Base-by-base conservation (phyloP, 345 rosid species). In the Eucalyptus cladocalyx region DNA sequence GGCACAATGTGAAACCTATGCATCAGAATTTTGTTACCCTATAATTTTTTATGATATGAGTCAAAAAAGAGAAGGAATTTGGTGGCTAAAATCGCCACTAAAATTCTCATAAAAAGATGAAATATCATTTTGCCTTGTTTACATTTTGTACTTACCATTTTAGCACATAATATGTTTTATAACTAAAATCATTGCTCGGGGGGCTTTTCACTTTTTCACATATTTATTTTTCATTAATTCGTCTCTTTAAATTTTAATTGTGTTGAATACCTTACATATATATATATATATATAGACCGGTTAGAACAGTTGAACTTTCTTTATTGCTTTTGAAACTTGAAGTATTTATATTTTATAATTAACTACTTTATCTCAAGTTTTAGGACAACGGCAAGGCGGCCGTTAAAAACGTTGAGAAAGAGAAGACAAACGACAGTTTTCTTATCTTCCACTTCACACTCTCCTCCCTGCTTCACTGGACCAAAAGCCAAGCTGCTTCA, bases 1-100 rank as follows among this genome's bases (percentile, higher is more conserved):
- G 56, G 1, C 56, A 53, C 24, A 8, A 53, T 19, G 5, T 53
- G 2, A 53, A 53, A 53, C 1, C 0, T 1, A 2, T 53, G 24
- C 24, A 53, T 53, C 4, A 19, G 24, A 53, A 53, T 53, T 53
- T 3, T 53, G 10, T 19, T 53, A 53, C 5, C 9, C 2, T 53
- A 53, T 7, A 53, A 3, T 19, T 53, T 53, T 53, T 53, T 19
- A 19, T 53, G 2, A 53, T 2, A 53, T 3, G 10, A 53, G 10
- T 53, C 0, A 53, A 53, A 51, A 53, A 53, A 53, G 4, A 53
- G 56, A 19, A 53, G 56, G 4, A 19, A 53, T 53, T 0, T 19
- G 9, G 24, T 53, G 56, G 24, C 24, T 53, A 50, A 50, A 34
- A 18, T 69, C 0, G 14, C 14, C 43, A 9, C 80, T 17, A 69